These are phyloP conservation scores for Leccinum subgranulosum DNA, from an alignment of 768 basidiomycete species.

Conservation along the genomic window DNA sequence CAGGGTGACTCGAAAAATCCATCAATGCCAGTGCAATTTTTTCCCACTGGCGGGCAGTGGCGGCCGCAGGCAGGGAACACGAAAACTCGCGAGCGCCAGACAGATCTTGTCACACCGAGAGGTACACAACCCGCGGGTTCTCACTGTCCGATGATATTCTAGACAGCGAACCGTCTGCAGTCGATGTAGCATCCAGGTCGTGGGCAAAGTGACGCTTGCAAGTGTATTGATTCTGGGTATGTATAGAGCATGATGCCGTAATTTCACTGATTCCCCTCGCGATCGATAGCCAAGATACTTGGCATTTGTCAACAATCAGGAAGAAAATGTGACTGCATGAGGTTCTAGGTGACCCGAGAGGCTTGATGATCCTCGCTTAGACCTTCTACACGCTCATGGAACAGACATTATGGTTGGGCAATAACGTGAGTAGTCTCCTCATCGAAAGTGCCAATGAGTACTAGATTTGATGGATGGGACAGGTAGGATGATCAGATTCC, in stretches of 20 bases:
- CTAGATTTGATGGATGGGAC: conserved; percentile 74
- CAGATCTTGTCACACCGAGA: no score
- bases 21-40: no score
- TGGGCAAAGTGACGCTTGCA: conserved; percentile 75
- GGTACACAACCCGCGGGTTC: no score
- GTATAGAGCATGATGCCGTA: conserved; percentile 42
- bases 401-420: conserved; percentile 70
- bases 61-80: no score
- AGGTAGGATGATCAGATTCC: conserved; percentile 33
- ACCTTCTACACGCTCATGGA: conserved; percentile 79
- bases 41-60: no score
- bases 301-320: conserved; percentile 68
- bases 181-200: conserved; percentile 50
- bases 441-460: background rate
- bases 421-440: conserved; percentile 54
- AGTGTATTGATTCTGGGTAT: conserved; percentile 61
- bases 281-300: conserved; percentile 48
- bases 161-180: no score
- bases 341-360: background rate
- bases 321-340: conserved; percentile 15
- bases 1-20: no score
- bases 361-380: conserved; percentile 66
- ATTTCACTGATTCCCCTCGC: conserved; percentile 12
- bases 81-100: no score
- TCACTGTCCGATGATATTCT: no score